phyloP scores from a whole-genome alignment of 129 eudicot genomes.

The Ambrosia trifida region DNA sequence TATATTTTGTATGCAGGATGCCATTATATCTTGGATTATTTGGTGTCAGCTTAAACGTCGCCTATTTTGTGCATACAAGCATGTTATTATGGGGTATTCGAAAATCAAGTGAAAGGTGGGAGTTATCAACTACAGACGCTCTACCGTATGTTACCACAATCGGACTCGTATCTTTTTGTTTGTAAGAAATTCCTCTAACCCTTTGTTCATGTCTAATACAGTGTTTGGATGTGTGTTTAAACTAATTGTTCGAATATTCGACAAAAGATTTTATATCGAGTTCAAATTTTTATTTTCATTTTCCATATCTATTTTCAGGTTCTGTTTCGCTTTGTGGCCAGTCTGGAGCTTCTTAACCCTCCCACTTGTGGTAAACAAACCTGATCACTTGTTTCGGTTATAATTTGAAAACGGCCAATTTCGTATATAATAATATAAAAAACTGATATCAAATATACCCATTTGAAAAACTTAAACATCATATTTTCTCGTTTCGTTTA shows the following conservation, averaged over 20 bases:
- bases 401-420: not conserved
- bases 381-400: not conserved
- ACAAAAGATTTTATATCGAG: not conserved
- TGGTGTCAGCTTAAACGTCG: slow-evolving; percentile 56
- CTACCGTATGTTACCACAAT: slow-evolving; percentile 68
- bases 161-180: slow-evolving; percentile 70
- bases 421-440: too few species aligned
- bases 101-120: slow-evolving; percentile 79
- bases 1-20: slow-evolving; percentile 45
- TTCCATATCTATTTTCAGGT: slow-evolving; percentile 43
- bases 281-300: not conserved
- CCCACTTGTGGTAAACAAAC: slow-evolving; percentile 70
- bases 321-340: slow-evolving; percentile 84
- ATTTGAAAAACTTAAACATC: too few species aligned
- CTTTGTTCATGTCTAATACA: not conserved
- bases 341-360: slow-evolving; percentile 91
- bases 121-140: slow-evolving; percentile 72
- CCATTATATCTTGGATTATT: slow-evolving; percentile 75
- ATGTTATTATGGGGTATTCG: slow-evolving; percentile 66
- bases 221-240: slow-evolving; percentile 7
- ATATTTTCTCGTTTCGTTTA: too few species aligned
- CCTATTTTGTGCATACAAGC: slow-evolving; percentile 65
- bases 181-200: slow-evolving; percentile 49
- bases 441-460: too few species aligned
- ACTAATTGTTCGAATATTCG: not conserved